Conservation (phyloP, 2,329 filamentous ascomycete species). For the Penicillium sp. region DNA sequence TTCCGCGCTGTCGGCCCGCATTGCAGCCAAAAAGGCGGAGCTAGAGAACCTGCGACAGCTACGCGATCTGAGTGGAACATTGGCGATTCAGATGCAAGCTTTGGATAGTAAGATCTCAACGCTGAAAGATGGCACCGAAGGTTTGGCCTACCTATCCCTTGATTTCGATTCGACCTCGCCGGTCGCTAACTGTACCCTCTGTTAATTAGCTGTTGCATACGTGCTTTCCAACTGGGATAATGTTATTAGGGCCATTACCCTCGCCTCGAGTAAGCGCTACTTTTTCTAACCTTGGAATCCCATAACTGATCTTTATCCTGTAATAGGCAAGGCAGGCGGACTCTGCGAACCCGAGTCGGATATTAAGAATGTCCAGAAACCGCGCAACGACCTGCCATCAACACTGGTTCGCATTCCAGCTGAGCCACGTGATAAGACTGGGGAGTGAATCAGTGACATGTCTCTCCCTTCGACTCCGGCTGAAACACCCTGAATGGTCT, state of each 20-base stretch:
- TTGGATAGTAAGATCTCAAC: conserved; percentile 61
- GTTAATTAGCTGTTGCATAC: conserved; percentile 56
- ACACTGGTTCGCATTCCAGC: conserved; percentile 46
- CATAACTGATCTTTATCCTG: not conserved
- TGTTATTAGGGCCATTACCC: conserved; percentile 61
- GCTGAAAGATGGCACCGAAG: conserved; percentile 62
- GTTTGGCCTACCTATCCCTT: conserved; percentile 30
- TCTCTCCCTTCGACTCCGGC: not conserved
- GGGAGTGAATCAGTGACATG: conserved; percentile 16
- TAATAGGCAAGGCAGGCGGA: conserved; percentile 28
- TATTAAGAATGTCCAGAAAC: conserved; percentile 51
- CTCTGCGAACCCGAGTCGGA: conserved; percentile 16
- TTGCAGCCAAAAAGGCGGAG: conserved; percentile 62
- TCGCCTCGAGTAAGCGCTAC: conserved; percentile 57
- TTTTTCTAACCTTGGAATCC: conserved; percentile 8
- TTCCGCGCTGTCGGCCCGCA: conserved; percentile 58
- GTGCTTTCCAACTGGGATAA: conserved; percentile 68
- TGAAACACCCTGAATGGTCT: not conserved
- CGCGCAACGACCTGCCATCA: conserved; percentile 64
- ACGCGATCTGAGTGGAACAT: conserved; percentile 59
- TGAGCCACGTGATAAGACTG: conserved; percentile 24
- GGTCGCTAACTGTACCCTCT: conserved; percentile 1
- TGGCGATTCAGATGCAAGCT: conserved; percentile 62
- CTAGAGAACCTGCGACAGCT: conserved; percentile 61
- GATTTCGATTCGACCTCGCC: conserved; percentile 1